Conservation (phyloP, 2,329 filamentous ascomycete genomes). For the Calonectria naviculata region DNA sequence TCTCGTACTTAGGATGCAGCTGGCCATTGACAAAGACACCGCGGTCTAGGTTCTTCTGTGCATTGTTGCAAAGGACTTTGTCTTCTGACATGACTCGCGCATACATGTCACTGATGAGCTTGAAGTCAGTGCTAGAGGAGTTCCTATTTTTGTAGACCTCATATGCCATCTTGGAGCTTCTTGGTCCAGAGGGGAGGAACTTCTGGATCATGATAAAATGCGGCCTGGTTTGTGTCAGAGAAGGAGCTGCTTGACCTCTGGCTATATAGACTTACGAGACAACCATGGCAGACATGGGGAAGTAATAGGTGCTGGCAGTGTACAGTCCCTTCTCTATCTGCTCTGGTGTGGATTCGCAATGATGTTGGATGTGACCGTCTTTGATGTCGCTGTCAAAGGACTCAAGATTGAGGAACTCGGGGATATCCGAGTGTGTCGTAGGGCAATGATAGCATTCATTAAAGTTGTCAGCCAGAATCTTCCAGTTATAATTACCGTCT, state of each 20-base stretch:
- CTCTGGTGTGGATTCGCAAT: background rate
- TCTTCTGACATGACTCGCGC: slow-evolving; percentile 1
- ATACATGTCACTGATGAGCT: slow-evolving; percentile 1
- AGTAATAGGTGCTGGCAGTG: slow-evolving; percentile 32
- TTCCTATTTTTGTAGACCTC: background rate
- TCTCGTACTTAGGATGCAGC: background rate
- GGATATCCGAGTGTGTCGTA: slow-evolving; percentile 13
- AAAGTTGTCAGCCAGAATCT: slow-evolving; percentile 70
- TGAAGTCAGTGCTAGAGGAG: background rate
- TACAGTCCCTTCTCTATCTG: slow-evolving; percentile 23
- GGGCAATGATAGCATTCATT: slow-evolving; percentile 63
- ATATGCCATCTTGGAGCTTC: background rate
- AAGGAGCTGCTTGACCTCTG: background rate
- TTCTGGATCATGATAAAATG: background rate
- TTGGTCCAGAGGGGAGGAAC: background rate
- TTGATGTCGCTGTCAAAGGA: slow-evolving; percentile 5
- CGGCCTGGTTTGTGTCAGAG: background rate
- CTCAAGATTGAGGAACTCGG: background rate
- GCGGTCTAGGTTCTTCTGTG: slow-evolving; percentile 2
- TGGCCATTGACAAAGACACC: slow-evolving; percentile 9
- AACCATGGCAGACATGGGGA: slow-evolving; percentile 34
- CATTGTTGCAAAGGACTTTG: slow-evolving; percentile 7
- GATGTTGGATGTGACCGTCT: slow-evolving; percentile 26
- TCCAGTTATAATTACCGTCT: slow-evolving; percentile 68
- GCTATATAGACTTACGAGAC: slow-evolving; percentile 30